Conservation (phyloP, 129 eudicot species). For the Lactuca saligna region DNA sequence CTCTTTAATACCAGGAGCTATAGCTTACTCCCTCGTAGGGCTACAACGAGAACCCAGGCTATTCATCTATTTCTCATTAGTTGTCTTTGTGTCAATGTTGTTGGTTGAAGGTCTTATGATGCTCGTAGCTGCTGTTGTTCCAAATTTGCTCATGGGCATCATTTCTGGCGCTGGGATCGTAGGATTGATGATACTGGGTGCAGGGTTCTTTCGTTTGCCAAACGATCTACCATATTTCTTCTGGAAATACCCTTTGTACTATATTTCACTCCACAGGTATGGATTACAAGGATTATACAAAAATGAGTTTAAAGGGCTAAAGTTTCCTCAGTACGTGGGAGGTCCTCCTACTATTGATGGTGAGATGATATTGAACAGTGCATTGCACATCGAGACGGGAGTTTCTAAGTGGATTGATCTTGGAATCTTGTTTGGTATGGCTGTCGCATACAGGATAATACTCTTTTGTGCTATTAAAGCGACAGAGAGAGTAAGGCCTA, state of each 20-base stretch:
- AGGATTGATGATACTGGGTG: constrained; percentile 45
- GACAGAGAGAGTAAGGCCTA: constrained; percentile 31
- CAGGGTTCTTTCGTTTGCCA: constrained; percentile 47
- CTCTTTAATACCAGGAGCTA: constrained; percentile 19
- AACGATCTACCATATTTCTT: constrained; percentile 36
- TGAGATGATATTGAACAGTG: constrained; percentile 21
- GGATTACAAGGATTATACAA: constrained; percentile 39
- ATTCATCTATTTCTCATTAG: constrained; percentile 10
- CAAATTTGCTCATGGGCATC: constrained; percentile 33
- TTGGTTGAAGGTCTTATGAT: constrained; percentile 27
- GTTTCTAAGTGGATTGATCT: constrained; percentile 41
- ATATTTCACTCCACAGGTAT: constrained; percentile 47
- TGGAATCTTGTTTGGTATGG: constrained; percentile 31
- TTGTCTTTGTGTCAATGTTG: neutral
- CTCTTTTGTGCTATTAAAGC: constrained; percentile 31
- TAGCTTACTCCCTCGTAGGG: constrained; percentile 5
- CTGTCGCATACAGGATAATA: constrained; percentile 22
- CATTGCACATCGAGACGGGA: constrained; percentile 30
- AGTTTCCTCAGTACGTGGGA: constrained; percentile 25
- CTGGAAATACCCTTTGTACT: constrained; percentile 47
- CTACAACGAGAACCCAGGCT: constrained; percentile 12
- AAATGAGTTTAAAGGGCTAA: constrained; percentile 46
- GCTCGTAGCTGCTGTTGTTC: constrained; percentile 14
- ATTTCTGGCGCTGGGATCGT: constrained; percentile 46
- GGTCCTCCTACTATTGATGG: constrained; percentile 31